These are phyloP conservation scores for Annulohypoxylon stygium DNA, from an alignment of 495 filamentous ascomycete genomes.

Conservation along the genomic window DNA sequence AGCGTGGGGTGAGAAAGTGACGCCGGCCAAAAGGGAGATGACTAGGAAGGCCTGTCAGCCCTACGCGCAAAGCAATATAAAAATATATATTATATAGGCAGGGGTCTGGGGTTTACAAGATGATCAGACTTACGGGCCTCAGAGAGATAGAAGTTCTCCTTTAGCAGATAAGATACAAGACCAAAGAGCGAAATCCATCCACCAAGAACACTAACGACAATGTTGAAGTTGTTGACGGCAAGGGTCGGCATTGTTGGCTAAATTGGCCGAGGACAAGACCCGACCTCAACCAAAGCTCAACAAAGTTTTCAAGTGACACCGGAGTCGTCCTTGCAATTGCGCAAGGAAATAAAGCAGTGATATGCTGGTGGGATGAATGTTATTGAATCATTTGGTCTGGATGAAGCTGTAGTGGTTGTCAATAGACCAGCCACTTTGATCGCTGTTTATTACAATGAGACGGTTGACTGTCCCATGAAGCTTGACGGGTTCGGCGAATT, in stretches of 20 bases:
- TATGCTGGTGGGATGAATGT: constrained; percentile 52
- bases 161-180: constrained; percentile 87
- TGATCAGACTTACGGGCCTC: constrained; percentile 78
- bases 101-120: background rate
- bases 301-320: constrained; percentile 52
- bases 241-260: constrained; percentile 78
- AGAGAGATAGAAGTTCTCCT: constrained; percentile 91
- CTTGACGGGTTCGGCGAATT: background rate
- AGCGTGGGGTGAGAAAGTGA: constrained; percentile 82
- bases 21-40: constrained; percentile 83
- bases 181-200: constrained; percentile 91
- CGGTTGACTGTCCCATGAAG: background rate
- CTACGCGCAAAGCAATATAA: constrained; percentile 1
- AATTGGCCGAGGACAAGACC: constrained; percentile 1
- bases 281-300: background rate
- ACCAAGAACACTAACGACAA: constrained; percentile 83
- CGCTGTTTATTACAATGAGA: constrained; percentile 14
- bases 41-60: constrained; percentile 62
- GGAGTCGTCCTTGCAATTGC: constrained; percentile 53
- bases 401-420: constrained; percentile 17
- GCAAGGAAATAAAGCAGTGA: constrained; percentile 48
- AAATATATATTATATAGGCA: background rate
- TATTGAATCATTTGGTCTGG: constrained; percentile 63
- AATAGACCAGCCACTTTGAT: constrained; percentile 44
- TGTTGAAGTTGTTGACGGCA: constrained; percentile 86